Evolutionary conservation across 2,329 filamentous ascomycete species (phyloP), one percentile per base, ranked within the genome.

Genomic region (Aureobasidium subglaciale): DNA sequence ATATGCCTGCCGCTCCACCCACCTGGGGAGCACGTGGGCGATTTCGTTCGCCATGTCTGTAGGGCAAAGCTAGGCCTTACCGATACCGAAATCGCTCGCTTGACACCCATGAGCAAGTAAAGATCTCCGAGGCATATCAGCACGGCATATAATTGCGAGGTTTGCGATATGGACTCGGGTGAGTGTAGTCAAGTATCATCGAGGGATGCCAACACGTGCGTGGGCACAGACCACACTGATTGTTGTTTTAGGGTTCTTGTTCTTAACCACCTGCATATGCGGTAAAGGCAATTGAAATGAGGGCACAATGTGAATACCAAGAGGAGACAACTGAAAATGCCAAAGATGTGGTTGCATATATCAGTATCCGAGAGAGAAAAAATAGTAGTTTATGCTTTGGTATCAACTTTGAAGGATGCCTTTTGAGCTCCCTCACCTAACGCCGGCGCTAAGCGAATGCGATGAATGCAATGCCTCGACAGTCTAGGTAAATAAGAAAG

Each of bases 391-490:
- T 27, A 16, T 38, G 34, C 32, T 24, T 20, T 50, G 48, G 34
- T 52, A 52, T 52, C 48, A 40, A 52, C 34, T 52, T n/a, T n/a
- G n/a, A n/a, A n/a, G n/a, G n/a, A n/a, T n/a, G n/a, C n/a, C n/a
- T n/a, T 40, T 52, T 40, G 46, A 29, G 20, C 30, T 40, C 34
- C 34, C 35, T 20, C 48, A 52, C 48, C 48, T 40, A 40, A 52
- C 48, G 48, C 48, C 48, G 22, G 48, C 48, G 48, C 48, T 52
- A 52, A 49, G 35, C 22, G 48, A 40, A 52, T 52, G 48, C 35
- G 24, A 52, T 40, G 48, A 40, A 52, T 52, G 48, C 48, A 30
- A 30, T 52, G 38, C 48, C 30, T 52, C 25, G 35, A 25, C 35
- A 52, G 18, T 52, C 48, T 40, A 34, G n/a, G n/a, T 52, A 40